phyloP scores from a whole-genome alignment of 2,329 filamentous ascomycete species.

The Fusarium metavorans region DNA sequence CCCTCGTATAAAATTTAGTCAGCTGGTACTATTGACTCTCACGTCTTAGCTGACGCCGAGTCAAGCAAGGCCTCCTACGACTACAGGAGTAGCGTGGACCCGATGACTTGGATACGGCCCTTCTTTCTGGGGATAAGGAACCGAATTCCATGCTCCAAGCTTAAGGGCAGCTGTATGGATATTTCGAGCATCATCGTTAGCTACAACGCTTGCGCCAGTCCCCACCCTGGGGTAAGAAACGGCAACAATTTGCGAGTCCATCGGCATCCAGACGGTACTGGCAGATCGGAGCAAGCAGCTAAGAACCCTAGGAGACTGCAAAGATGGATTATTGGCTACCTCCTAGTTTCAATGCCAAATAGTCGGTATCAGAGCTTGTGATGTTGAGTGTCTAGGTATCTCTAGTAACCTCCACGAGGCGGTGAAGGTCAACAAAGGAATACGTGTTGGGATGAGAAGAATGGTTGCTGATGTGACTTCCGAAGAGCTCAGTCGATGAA shows the following conservation, averaged over 20 bases:
- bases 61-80: not conserved
- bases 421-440: not conserved
- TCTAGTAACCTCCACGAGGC: not conserved
- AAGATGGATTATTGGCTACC: not conserved
- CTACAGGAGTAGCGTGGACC: not conserved
- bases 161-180: not conserved
- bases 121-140: not conserved
- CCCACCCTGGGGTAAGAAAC: not conserved
- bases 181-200: constrained; percentile 2
- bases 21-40: constrained; percentile 5
- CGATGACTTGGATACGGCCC: not conserved
- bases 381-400: not conserved
- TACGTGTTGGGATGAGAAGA: not conserved
- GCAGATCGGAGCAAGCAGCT: not conserved
- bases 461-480: not conserved
- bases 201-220: not conserved
- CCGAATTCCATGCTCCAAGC: not conserved
- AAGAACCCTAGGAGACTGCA: not conserved
- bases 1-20: constrained; percentile 7
- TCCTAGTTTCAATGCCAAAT: not conserved
- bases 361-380: not conserved
- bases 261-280: not conserved
- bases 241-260: constrained; percentile 5
- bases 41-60: not conserved
- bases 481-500: not conserved